Evolutionary conservation across 169 alveolate species (phyloP).

Genomic region (Plasmodium malariae): DNA sequence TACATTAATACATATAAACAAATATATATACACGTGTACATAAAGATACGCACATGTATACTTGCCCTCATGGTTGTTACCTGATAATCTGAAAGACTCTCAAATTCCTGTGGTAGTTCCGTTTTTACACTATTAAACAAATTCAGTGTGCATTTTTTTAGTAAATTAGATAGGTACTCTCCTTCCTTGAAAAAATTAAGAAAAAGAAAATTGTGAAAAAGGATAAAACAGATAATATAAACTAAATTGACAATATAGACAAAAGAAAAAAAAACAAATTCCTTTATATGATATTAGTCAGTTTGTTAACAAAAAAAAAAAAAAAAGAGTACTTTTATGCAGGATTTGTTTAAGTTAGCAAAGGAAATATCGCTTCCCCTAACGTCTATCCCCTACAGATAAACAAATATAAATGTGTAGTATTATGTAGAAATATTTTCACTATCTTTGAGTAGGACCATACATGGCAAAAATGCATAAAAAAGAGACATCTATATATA

Average conservation of each 20-base stretch:
- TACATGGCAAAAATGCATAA: neutral
- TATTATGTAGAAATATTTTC: no score
- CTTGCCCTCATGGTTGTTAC: conserved; percentile 27
- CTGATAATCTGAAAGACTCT: conserved; percentile 71
- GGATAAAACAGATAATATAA: no score
- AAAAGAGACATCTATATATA: neutral
- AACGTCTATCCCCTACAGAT: conserved; percentile 67
- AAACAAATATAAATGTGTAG: neutral
- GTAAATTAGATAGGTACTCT: conserved; percentile 49
- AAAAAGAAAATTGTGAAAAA: no score
- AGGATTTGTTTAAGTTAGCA: conserved; percentile 59
- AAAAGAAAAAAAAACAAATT: conserved; percentile 5
- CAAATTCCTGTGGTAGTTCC: conserved; percentile 65
- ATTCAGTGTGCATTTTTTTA: conserved; percentile 39
- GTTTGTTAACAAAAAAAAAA: neutral
- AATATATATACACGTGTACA: neutral
- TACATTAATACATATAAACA: neutral
- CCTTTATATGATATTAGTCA: neutral
- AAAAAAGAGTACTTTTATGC: conserved; percentile 45
- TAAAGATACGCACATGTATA: neutral
- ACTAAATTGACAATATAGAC: neutral
- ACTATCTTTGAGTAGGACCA: no score
- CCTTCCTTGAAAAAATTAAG: conserved; percentile 68
- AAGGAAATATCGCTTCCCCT: conserved; percentile 73
- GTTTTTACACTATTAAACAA: conserved; percentile 42